Percentiles rank a stretch among this genome's conserved stretches.
Conservation (phyloP, 495 filamentous ascomycete genomes). For the Elaphomyces granulatus region DNA sequence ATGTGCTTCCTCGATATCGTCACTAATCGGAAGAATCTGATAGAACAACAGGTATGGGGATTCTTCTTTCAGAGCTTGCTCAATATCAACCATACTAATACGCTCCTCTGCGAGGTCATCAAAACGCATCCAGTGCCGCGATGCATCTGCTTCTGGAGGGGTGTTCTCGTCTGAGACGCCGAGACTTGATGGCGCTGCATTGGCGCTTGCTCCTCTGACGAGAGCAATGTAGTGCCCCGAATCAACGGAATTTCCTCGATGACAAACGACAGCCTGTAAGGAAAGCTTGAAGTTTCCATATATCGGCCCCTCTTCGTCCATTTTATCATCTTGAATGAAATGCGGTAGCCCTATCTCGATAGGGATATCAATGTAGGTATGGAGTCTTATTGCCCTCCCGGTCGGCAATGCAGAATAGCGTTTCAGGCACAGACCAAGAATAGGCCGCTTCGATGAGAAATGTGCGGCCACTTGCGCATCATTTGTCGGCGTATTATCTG, state of each 20-base stretch:
- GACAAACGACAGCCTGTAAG: conserved; percentile 80
- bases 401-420: conserved; percentile 64
- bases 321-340: conserved; percentile 71
- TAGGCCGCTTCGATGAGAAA: conserved; percentile 59
- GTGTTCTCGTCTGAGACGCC: conserved; percentile 33
- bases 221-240: conserved; percentile 86
- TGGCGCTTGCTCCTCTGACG: conserved; percentile 45
- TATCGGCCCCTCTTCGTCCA: conserved; percentile 46
- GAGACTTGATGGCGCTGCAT: conserved; percentile 33
- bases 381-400: conserved; percentile 51
- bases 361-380: conserved; percentile 83
- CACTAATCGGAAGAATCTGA: conserved; percentile 75
- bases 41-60: conserved; percentile 93
- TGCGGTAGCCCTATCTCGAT: conserved; percentile 76
- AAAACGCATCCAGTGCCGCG: conserved; percentile 70
- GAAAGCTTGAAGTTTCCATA: conserved; percentile 79
- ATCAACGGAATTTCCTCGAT: conserved; percentile 76
- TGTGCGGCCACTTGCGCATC: conserved; percentile 59
- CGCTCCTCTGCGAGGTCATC: conserved; percentile 68
- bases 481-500: conserved; percentile 54
- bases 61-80: conserved; percentile 61
- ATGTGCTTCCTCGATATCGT: conserved; percentile 40
- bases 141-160: conserved; percentile 35
- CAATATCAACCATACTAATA: conserved; percentile 62
- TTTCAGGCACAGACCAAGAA: conserved; percentile 85